phyloP scores from a whole-genome alignment of 768 basidiomycete species.

The Panellus pusillus region DNA sequence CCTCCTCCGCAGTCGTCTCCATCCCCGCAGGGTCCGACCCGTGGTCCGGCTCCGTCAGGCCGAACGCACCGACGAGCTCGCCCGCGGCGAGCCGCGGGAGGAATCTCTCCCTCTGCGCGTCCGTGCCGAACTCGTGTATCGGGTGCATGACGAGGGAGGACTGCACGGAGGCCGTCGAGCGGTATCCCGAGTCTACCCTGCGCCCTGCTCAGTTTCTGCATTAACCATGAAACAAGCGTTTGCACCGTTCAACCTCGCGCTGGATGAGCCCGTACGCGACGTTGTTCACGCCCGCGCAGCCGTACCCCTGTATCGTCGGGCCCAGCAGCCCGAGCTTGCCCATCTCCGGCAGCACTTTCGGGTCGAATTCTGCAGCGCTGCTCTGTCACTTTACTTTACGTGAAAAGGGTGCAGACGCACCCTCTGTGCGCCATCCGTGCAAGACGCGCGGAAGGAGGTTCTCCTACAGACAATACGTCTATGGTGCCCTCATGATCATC shows the following conservation, averaged over 20 bases:
- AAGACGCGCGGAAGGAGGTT: slow-evolving; percentile 83
- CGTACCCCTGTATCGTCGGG: slow-evolving; percentile 90
- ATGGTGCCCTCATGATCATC: too few relatives aligned
- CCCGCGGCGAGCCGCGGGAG: slow-evolving; percentile 84
- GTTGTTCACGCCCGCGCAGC: slow-evolving; percentile 87
- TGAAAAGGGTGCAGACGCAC: slow-evolving; percentile 36
- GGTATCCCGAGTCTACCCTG: slow-evolving; percentile 95
- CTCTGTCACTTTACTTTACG: neutral
- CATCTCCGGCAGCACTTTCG: slow-evolving; percentile 82
- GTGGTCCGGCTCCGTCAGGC: slow-evolving; percentile 93
- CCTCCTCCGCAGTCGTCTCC: slow-evolving; percentile 89
- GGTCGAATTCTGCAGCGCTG: slow-evolving; percentile 64
- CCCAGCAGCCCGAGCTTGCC: slow-evolving; percentile 89
- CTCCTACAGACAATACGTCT: slow-evolving; percentile 39
- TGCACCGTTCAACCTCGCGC: slow-evolving; percentile 86
- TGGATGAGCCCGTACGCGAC: slow-evolving; percentile 95
- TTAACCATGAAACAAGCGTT: neutral
- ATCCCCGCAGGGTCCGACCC: slow-evolving; percentile 98
- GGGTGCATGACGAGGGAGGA: slow-evolving; percentile 97
- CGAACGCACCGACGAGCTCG: slow-evolving; percentile 90
- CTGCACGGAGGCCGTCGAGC: slow-evolving; percentile 93
- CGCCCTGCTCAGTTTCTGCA: neutral
- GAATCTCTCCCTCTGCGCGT: slow-evolving; percentile 89
- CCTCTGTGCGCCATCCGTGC: slow-evolving; percentile 85
- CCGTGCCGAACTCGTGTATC: slow-evolving; percentile 84